Conservation (phyloP, 1,284 basidiomycete genomes). For the Leccinum angustisporum region DNA sequence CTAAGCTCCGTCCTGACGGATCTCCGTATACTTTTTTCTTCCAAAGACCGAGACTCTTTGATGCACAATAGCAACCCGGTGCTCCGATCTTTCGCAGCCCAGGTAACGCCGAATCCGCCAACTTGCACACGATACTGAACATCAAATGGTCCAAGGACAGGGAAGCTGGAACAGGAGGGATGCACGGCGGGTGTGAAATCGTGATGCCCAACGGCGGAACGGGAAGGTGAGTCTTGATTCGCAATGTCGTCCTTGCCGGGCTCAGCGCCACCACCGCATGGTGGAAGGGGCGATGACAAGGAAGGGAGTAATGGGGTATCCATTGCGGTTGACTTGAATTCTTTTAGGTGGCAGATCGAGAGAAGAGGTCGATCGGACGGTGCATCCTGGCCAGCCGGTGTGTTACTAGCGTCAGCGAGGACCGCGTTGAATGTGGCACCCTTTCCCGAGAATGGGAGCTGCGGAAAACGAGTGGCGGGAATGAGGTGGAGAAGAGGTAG, state of each 20-base stretch:
- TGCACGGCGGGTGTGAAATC: neutral
- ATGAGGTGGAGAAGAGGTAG: slow-evolving; percentile 8
- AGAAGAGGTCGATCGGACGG: neutral
- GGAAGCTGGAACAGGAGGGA: slow-evolving; percentile 12
- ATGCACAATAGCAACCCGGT: slow-evolving; percentile 30
- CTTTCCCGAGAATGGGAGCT: slow-evolving; percentile 3
- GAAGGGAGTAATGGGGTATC: neutral
- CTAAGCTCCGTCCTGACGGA: slow-evolving; percentile 23
- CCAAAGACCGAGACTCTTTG: slow-evolving; percentile 22
- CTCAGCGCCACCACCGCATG: neutral
- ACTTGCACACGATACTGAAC: slow-evolving; percentile 19
- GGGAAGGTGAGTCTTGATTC: neutral
- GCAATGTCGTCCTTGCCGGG: neutral
- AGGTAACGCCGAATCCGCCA: slow-evolving; percentile 24
- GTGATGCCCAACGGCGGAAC: neutral
- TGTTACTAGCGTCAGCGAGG: slow-evolving; percentile 8
- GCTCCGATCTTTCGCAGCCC: slow-evolving; percentile 24
- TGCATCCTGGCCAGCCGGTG: neutral
- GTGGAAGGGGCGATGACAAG: neutral
- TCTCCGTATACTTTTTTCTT: neutral
- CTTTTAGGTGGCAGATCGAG: slow-evolving; percentile 1
- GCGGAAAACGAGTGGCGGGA: slow-evolving; percentile 6
- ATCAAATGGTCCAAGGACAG: slow-evolving; percentile 30
- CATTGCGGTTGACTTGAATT: neutral
- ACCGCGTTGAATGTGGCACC: slow-evolving; percentile 4